A percentile compares a stretch with the other conserved stretches of the same genome.
Evolutionary conservation across 768 basidiomycete species (phyloP).

Genomic region (Boletus coccyginus): DNA sequence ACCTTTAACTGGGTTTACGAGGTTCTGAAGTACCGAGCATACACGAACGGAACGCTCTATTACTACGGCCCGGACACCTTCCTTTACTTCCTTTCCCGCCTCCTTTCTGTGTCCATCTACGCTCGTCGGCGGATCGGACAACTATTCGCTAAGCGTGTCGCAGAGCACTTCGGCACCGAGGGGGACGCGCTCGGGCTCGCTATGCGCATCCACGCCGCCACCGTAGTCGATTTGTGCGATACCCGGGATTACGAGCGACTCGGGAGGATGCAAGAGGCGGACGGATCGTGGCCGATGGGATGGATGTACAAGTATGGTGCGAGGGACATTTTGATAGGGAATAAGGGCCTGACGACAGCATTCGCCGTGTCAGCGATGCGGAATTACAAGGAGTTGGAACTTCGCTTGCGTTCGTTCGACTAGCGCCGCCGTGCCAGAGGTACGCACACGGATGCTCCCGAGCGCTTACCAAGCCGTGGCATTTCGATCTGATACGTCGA

Average conservation of each 20-base stretch:
- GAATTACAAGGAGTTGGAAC: conserved; percentile 10
- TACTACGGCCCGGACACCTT: conserved; percentile 18
- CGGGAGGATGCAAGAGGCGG: conserved; percentile 13
- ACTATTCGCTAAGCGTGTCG: conserved; percentile 16
- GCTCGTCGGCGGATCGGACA: conserved; percentile 12
- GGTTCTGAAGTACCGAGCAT: conserved; percentile 23
- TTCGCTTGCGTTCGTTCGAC: conserved; percentile 12
- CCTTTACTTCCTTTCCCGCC: conserved; percentile 21
- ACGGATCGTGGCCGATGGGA: conserved; percentile 22
- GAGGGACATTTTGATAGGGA: conserved; percentile 9
- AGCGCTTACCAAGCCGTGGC: no score
- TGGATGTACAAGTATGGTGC: conserved; percentile 17
- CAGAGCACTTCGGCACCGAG: conserved; percentile 13
- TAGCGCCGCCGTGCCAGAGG: neutral
- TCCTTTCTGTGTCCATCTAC: conserved; percentile 16
- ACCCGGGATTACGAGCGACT: conserved; percentile 17
- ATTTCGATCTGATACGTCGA: no score
- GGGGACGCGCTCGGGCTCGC: conserved; percentile 22
- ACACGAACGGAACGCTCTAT: conserved; percentile 18
- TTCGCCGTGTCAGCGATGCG: conserved; percentile 18
- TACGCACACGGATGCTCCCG: no score
- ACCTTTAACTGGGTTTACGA: conserved; percentile 21
- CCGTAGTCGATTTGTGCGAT: conserved; percentile 9
- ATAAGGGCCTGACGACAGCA: conserved; percentile 21
- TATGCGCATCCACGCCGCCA: conserved; percentile 16